Percentiles rank a stretch among this genome's conserved stretches.
Conservation (phyloP, 306 rosid species). For the Medicago lupulina region DNA sequence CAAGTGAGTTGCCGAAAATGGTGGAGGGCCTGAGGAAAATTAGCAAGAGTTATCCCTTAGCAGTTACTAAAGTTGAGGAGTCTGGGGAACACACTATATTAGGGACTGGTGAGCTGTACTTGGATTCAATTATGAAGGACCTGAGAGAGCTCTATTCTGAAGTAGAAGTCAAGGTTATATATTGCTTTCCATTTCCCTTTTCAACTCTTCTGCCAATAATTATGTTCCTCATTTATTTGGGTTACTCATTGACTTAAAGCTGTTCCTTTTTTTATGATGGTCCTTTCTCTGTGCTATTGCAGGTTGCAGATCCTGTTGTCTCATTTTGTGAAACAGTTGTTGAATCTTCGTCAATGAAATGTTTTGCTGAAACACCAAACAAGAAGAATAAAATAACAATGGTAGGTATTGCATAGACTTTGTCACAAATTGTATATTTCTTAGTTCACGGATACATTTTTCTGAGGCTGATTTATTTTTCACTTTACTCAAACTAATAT, state of each 20-base stretch:
- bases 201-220: not conserved
- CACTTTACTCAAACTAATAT: slow-evolving; percentile 13
- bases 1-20: slow-evolving; percentile 98
- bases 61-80: slow-evolving; percentile 97
- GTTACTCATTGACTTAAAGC: slow-evolving; percentile 22
- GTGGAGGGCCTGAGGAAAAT: slow-evolving; percentile 99
- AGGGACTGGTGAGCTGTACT: slow-evolving; percentile 97
- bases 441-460: slow-evolving; percentile 3
- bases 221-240: not conserved
- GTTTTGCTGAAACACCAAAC: slow-evolving; percentile 98
- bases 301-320: slow-evolving; percentile 99
- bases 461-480: slow-evolving; percentile 9
- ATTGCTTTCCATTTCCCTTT: slow-evolving; percentile 1
- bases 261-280: slow-evolving; percentile 37
- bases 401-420: slow-evolving; percentile 56
- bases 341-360: slow-evolving; percentile 98
- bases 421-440: not conserved
- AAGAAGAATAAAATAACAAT: slow-evolving; percentile 98
- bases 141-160: slow-evolving; percentile 96
- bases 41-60: slow-evolving; percentile 98
- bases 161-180: slow-evolving; percentile 94
- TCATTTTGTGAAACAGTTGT: slow-evolving; percentile 98
- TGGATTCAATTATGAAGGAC: slow-evolving; percentile 99
- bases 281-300: slow-evolving; percentile 41
- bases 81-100: slow-evolving; percentile 97